phyloP scores from a whole-genome alignment of 768 basidiomycete genomes.

The Pleurotus platypus region DNA sequence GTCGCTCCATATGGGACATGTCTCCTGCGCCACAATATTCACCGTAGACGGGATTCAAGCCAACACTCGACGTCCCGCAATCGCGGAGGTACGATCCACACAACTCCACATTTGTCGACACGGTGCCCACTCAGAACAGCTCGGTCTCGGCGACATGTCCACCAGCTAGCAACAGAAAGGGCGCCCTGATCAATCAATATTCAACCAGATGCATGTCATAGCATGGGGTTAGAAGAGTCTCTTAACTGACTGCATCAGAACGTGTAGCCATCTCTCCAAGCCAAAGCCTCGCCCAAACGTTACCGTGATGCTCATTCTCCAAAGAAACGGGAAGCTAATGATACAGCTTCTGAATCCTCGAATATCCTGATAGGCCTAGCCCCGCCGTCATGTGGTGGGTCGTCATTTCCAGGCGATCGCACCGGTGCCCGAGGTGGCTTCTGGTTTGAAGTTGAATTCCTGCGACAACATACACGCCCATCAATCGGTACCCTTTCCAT shows the following conservation, averaged over 20 bases:
- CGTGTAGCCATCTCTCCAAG: not conserved
- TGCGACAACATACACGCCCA: not conserved
- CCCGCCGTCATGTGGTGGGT: not conserved
- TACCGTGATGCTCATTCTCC: too few species aligned
- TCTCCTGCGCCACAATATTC: not conserved
- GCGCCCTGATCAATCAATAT: too few species aligned
- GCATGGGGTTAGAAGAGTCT: too few species aligned
- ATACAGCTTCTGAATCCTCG: not conserved
- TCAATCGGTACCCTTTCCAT: not conserved
- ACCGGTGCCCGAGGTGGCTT: not conserved
- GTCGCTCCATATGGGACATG: not conserved
- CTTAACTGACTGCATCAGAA: too few species aligned
- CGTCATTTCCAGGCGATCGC: not conserved
- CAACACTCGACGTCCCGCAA: too few species aligned
- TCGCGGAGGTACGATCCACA: too few species aligned
- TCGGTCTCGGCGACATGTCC: too few species aligned
- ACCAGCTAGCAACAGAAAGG: too few species aligned
- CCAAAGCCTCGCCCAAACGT: not conserved
- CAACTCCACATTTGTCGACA: too few species aligned
- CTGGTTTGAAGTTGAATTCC: not conserved
- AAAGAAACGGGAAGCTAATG: not conserved
- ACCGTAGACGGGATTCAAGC: too few species aligned
- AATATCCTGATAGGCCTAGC: not conserved
- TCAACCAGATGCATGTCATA: too few species aligned
- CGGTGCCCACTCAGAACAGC: too few species aligned